Evolutionary conservation across 805 yeast genomes (phyloP).

Genomic region (Suhomyces vadensis): DNA sequence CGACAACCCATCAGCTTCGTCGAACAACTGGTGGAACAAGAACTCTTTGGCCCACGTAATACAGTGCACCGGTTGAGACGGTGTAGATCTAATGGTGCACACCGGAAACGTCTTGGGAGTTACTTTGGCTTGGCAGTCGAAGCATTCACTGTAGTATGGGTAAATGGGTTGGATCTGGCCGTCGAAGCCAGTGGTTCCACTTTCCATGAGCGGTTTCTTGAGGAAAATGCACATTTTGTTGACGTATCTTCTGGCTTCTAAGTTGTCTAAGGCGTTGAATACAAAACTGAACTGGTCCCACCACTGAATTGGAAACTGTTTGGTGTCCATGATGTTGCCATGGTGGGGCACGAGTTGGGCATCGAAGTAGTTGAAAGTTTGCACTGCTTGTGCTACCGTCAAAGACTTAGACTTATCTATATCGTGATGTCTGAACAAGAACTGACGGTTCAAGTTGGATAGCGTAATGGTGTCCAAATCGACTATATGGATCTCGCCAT

Average conservation of each 20-base stretch:
- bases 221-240: constrained; percentile 78
- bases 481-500: constrained; percentile 86
- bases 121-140: constrained; percentile 84
- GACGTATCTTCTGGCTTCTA: constrained; percentile 89
- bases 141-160: constrained; percentile 85
- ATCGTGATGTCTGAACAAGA: constrained; percentile 84
- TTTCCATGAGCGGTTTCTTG: constrained; percentile 77
- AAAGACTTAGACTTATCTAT: constrained; percentile 84
- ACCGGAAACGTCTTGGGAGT: constrained; percentile 92
- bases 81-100: constrained; percentile 95
- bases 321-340: constrained; percentile 82
- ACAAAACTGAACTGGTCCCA: constrained; percentile 69
- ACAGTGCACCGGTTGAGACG: constrained; percentile 94
- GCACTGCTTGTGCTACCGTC: constrained; percentile 83
- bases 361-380: constrained; percentile 58
- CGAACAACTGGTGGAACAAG: constrained; percentile 77
- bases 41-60: constrained; percentile 97
- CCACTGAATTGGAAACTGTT: constrained; percentile 73
- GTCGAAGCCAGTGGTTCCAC: constrained; percentile 92
- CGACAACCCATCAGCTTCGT: constrained; percentile 36
- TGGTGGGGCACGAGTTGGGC: constrained; percentile 75
- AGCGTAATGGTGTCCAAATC: constrained; percentile 95
- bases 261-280: constrained; percentile 90
- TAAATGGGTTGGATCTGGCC: constrained; percentile 94
- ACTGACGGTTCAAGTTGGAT: constrained; percentile 90